Base-by-base conservation (phyloP, 176 grass and related monocot genomes). In the bread wheat (Triticum aestivum) region DNA sequence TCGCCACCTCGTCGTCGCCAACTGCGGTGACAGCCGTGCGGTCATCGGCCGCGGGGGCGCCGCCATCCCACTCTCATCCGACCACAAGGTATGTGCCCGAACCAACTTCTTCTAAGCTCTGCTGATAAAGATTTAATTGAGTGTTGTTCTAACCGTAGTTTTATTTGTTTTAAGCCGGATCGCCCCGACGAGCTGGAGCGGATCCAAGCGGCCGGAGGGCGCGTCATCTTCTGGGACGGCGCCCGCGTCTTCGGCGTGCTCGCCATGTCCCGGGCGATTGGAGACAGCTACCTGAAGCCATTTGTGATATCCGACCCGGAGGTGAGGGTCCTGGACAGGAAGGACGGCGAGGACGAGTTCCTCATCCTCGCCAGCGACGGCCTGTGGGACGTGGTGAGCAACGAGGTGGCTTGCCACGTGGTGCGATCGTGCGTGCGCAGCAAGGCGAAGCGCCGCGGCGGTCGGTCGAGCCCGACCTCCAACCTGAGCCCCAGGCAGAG, bases 141-240 rank as follows among this genome's bases (percentile, higher is more conserved):
- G 5, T 0, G 32, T 56, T 4, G 68, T 68, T 29, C 71, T 82
- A 70, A 89, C 71, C 76, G 38, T 86, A 11, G 30, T 32, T 23
- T 44, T 15, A 14, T 73, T 79, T 17, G 34, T 69, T 92, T 91
- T 49, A 88, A 98, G 96, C 96, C 96, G 73, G 96, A 98, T 49
- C 88, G 91, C 1, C 87, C 90, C 6, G 96, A 98, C 80, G 96
- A 98, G 88, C 81, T 94, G 0, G 81, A 91, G 15, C 87, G 96
- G 79, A 96, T 98, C 90, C 88, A 92, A 34, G 86, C 78, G 8
- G 91, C 88, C 17, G 96, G 96, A 8, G 93, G 96, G 9, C 91
- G 88, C 32, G 96, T 96, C 21, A 98, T 98, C 79, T 98, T 83
- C 88, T 98, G 96, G 93, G 90, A 98, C 21, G 93, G 90, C 35